These are phyloP conservation scores for Entomortierella lignicola DNA, from an alignment of 192 early-diverging fungal species.

Conservation along the genomic window DNA sequence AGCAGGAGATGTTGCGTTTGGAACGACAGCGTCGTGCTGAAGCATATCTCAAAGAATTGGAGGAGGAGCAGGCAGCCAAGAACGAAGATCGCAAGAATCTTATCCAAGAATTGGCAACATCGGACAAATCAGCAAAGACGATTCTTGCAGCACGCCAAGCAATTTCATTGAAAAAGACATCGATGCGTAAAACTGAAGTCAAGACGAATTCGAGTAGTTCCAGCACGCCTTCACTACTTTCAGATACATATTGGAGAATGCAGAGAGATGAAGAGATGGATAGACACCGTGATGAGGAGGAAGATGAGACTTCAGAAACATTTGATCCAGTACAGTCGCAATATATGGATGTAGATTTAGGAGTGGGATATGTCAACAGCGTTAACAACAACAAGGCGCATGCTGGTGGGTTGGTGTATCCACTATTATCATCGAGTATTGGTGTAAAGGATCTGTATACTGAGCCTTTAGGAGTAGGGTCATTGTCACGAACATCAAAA, in stretches of 20 bases:
- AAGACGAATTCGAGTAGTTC: conserved; percentile 6
- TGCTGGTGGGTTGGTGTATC: conserved; percentile 47
- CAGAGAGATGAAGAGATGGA: conserved; percentile 40
- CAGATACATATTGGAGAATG: conserved; percentile 42
- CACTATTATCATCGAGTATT: conserved; percentile 40
- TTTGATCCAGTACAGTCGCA: conserved; percentile 49
- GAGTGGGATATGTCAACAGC: conserved; percentile 50
- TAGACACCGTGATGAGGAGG: conserved; percentile 37
- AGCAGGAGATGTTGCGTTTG: conserved; percentile 61
- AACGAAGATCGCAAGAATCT: conserved; percentile 72
- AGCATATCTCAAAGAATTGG: conserved; percentile 74
- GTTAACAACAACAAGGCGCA: conserved; percentile 56
- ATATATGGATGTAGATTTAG: conserved; percentile 51
- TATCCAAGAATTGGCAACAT: conserved; percentile 76
- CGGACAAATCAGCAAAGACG: conserved; percentile 62
- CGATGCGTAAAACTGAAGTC: conserved; percentile 55
- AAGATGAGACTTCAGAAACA: conserved; percentile 11
- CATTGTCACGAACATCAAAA: conserved; percentile 22
- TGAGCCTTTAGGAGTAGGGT: conserved; percentile 21
- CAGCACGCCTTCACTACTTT: conserved; percentile 13
- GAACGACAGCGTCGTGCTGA: conserved; percentile 70
- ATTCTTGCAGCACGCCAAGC: conserved; percentile 57
- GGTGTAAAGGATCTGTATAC: conserved; percentile 48
- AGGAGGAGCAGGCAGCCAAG: conserved; percentile 77
- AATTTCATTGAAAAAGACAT: conserved; percentile 61